phyloP scores from a whole-genome alignment of 345 rosid genomes.

The Adansonia digitata region DNA sequence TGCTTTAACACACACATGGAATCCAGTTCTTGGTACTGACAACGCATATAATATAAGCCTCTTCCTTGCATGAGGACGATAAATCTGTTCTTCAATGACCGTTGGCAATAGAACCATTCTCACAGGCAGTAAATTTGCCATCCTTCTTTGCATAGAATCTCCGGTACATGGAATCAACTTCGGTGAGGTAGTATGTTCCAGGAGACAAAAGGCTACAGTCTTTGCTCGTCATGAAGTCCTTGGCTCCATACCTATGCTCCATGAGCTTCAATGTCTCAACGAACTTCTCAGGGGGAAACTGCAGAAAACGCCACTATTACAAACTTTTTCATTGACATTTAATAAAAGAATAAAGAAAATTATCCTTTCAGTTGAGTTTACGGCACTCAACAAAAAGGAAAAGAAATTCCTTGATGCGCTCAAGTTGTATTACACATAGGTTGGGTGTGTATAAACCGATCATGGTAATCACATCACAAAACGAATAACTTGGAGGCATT shows the following conservation, averaged over 20 bases:
- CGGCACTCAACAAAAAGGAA: too few species aligned
- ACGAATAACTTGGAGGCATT: not conserved
- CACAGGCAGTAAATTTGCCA: constrained; percentile 19
- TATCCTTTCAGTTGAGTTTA: not conserved
- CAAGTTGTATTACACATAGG: not conserved
- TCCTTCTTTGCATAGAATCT: constrained; percentile 81
- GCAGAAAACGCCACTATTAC: constrained; percentile 17
- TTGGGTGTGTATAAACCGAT: not conserved
- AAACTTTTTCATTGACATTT: not conserved
- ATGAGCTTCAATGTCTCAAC: constrained; percentile 80
- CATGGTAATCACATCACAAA: not conserved
- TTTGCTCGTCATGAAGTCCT: constrained; percentile 89
- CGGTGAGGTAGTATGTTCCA: constrained; percentile 86
- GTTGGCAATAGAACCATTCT: constrained; percentile 52
- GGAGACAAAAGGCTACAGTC: constrained; percentile 80
- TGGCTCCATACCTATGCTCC: constrained; percentile 98
- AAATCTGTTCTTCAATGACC: constrained; percentile 47
- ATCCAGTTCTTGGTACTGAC: constrained; percentile 13
- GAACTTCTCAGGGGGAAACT: constrained; percentile 85
- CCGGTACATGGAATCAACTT: constrained; percentile 89
- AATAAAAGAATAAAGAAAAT: not conserved
- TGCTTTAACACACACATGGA: constrained; percentile 12
- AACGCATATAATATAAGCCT: constrained; percentile 10
- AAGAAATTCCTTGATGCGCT: too few species aligned
- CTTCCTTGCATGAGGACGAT: not conserved